Base-by-base conservation (phyloP, 345 rosid genomes). In the Melaleuca alternifolia region DNA sequence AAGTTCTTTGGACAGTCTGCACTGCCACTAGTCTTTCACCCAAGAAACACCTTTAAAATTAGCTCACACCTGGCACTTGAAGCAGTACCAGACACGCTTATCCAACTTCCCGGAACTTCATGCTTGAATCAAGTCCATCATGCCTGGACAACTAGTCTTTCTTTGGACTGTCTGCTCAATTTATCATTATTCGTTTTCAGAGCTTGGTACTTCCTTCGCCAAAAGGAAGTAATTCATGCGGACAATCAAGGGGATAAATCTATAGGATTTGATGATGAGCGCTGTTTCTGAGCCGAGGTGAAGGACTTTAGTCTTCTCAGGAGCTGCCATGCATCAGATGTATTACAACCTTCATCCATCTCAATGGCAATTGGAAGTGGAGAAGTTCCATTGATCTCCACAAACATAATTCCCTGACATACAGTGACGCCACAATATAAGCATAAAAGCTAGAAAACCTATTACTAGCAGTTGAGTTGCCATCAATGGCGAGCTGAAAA, bases 311-410 rank as follows among this genome's bases (percentile, higher is more conserved):
- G 88, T 90, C 97, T 94, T 90, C 90, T 87, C 71, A 95, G 90
- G 83, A 97, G 98, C 91, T 94, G 91, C 93, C 94, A 90, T 52
- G 98, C 95, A 90, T 96, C 98, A 15, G 92, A 89, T 86, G 93
- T 16, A 56, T 93, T 77, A 87, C 96, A 94, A 61, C 99, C 99
- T 88, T 92, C 92, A 86, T 88, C 88, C 97, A 96, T 91, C 91
- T 96, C 96, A 26, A 90, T 86, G 53, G 94, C 96, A 51, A 97
- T 86, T 50, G 98, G 99, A 93, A 91, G 83, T 16, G 90, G 88
- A 30, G 93, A 93, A 6, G 91, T 89, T 87, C 89, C 89, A 61
- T 92, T 93, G 82, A 94, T 89, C 91, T 97, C 97, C 81, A 96
- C 85, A 83, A 90, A 88, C 96, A 97, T 93, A 84, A 85, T 91